Evolutionary conservation across 164 flowering plant species (phyloP), one percentile per base, ranked within the genome.

Genomic region (Chloranthus sessilifolius): DNA sequence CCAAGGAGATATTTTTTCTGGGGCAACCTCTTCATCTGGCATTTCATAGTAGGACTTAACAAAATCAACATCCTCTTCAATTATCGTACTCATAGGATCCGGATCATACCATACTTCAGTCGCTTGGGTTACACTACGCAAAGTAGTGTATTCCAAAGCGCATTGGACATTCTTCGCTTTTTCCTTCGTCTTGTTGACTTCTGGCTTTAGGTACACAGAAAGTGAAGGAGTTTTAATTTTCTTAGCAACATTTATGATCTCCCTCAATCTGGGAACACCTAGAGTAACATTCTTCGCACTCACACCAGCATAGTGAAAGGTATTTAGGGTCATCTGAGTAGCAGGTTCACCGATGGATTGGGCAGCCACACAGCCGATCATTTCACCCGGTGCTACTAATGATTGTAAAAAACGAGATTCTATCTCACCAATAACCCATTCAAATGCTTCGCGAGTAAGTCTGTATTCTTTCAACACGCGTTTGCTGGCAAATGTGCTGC

Each of bases 91-190:
- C 97, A 81, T 89, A 14, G 97, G 99, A 43, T 94, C 99, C 1
- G 99, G 99, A 74, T 94, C 99, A 61, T 89, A 94, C 99, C 99
- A 94, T 3, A 94, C 99, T 71, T 94, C 99, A 33, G 97, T 86
- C 43, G 99, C 97, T 60, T 94, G 89, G 9, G 97, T 94, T 26
- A 94, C 99, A 71, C 99, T 89, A 12, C 99, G 78, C 19, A 94
- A 63, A 26, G 95, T 88, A 36, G 99, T 92, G 62, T 88, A 92
- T 39, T 92, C 97, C 56, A 92, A 56, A 44, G 95, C 95, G 80
- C 99, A 89, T 58, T 94, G 99, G 25, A 94, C 96, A 67, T 63
- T 86, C 61, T 94, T 94, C 3, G 99, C 99, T 65, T 65, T 83
- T 57, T 86, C 99, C 66, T 94, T 94, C 22, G 96, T 76, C 59